A percentile compares a stretch with the other conserved stretches of the same genome.
phyloP scores from a whole-genome alignment of 2,329 filamentous ascomycete genomes.

The Dothideomycetidae sp. region DNA sequence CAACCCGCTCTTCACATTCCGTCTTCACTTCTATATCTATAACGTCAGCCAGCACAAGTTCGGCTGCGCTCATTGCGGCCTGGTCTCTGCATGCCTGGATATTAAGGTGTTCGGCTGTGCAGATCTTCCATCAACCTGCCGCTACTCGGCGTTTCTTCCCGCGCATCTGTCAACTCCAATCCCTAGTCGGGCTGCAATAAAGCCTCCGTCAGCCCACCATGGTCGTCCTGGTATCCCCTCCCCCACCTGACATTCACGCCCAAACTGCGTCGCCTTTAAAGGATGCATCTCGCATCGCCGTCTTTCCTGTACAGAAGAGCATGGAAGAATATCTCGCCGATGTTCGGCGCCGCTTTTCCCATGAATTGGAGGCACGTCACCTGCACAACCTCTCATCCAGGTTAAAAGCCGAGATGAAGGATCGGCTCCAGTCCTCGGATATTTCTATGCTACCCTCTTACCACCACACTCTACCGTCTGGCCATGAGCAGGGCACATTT shows the following conservation, averaged over 20 bases:
- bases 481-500: constrained; percentile 44
- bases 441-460: constrained; percentile 53
- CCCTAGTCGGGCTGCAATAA: too few species aligned
- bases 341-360: constrained; percentile 29
- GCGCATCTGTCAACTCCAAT: neutral
- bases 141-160: neutral
- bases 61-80: neutral
- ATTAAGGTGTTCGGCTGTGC: neutral
- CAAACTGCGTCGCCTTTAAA: neutral
- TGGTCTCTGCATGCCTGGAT: neutral
- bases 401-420: constrained; percentile 38
- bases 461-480: constrained; percentile 46
- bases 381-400: constrained; percentile 31
- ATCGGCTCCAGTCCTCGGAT: constrained; percentile 40
- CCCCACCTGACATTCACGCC: neutral
- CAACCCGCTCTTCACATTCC: too few species aligned
- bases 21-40: neutral
- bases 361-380: constrained; percentile 27
- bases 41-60: neutral
- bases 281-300: neutral
- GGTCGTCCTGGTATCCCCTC: neutral
- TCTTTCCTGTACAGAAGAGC: constrained; percentile 22
- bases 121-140: neutral
- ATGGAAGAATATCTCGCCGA: constrained; percentile 36
- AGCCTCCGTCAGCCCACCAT: neutral